These are phyloP conservation scores for Zymoseptoria brevis DNA, from an alignment of 2,329 filamentous ascomycete species.

Conservation along the genomic window DNA sequence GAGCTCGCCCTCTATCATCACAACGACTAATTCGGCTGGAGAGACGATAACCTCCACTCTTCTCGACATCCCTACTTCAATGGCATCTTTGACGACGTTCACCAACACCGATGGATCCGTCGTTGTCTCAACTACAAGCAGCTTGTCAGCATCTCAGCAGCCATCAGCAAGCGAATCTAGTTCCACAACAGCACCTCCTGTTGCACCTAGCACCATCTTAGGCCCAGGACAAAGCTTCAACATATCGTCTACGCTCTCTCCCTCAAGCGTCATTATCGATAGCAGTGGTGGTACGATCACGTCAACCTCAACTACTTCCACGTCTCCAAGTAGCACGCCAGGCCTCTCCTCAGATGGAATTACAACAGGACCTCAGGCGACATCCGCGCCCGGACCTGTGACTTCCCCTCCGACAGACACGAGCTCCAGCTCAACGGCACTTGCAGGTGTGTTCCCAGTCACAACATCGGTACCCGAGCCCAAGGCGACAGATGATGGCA, in stretches of 20 bases:
- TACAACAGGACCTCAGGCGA: not conserved
- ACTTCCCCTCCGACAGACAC: not conserved
- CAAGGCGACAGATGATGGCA: conserved; percentile 3
- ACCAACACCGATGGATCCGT: not conserved
- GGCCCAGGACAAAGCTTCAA: not conserved
- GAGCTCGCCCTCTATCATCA: not conserved
- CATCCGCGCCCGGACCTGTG: not conserved
- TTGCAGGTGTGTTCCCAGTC: not conserved
- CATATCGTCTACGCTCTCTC: not conserved
- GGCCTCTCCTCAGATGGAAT: not conserved
- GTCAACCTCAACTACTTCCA: not conserved
- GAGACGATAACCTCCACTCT: not conserved
- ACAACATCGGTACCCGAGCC: conserved; percentile 2
- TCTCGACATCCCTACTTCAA: not conserved
- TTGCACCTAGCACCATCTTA: not conserved
- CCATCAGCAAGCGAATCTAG: not conserved
- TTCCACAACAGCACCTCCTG: not conserved
- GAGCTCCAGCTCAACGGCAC: not conserved
- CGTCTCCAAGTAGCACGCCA: not conserved
- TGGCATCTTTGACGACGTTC: not conserved
- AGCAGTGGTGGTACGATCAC: not conserved
- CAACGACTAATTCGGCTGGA: not conserved
- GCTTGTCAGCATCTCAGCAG: not conserved
- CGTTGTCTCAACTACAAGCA: not conserved
- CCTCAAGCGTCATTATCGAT: not conserved